Conservation (phyloP, 2,329 filamentous ascomycete species). For the Aspergillus aculeatinus region DNA sequence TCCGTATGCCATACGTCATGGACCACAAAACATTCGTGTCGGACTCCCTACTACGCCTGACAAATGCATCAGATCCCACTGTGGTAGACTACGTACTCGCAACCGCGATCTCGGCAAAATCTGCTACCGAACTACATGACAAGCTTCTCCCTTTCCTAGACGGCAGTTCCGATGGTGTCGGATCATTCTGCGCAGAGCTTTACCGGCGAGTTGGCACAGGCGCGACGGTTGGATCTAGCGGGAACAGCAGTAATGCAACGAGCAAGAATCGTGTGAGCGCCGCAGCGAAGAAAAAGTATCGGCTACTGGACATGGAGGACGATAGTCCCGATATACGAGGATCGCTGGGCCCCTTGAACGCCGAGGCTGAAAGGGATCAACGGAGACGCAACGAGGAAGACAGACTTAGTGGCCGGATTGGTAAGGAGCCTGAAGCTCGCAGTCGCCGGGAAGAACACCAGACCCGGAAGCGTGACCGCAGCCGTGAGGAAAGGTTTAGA, state of each 20-base stretch:
- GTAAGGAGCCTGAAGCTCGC: conserved; percentile 25
- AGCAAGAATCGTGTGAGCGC: conserved; percentile 21
- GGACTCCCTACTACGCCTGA: conserved; percentile 53
- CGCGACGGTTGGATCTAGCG: conserved; percentile 16
- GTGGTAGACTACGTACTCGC: conserved; percentile 58
- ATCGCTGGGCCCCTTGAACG: conserved; percentile 31
- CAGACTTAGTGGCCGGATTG: conserved; percentile 5
- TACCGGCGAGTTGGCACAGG: conserved; percentile 34
- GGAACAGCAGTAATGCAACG: conserved; percentile 13
- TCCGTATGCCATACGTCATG: conserved; percentile 25
- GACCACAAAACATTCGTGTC: conserved; percentile 46
- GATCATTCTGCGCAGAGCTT: conserved; percentile 50
- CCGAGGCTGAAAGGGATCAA: conserved; percentile 41
- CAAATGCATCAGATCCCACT: conserved; percentile 56
- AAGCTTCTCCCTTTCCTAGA: conserved; percentile 56
- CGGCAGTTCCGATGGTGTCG: conserved; percentile 47
- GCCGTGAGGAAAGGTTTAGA: conserved; percentile 35
- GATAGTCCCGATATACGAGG: conserved; percentile 36
- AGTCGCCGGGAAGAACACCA: conserved; percentile 36
- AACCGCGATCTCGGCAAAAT: conserved; percentile 53
- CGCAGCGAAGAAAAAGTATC: conserved; percentile 51
- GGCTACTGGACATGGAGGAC: conserved; percentile 56
- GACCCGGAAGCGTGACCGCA: conserved; percentile 40
- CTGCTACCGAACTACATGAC: conserved; percentile 48
- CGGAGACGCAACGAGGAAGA: conserved; percentile 20